Percentiles rank a stretch among this genome's conserved stretches.
These are phyloP conservation scores for Microsporum ferrugineum DNA, from an alignment of 2,329 filamentous ascomycete genomes.

Conservation along the genomic window DNA sequence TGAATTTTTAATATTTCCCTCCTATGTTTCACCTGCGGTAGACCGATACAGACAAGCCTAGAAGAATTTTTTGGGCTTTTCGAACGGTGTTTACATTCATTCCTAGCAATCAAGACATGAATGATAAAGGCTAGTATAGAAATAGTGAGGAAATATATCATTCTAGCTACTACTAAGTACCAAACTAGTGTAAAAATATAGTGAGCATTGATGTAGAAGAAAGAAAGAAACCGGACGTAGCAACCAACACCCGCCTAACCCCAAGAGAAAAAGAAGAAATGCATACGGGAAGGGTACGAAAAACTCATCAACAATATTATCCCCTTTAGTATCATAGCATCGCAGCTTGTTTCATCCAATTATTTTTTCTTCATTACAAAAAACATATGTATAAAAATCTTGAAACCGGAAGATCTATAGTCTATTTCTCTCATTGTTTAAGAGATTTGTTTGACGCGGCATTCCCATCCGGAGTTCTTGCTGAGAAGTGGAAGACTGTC, in stretches of 20 bases:
- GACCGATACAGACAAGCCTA: too few species aligned
- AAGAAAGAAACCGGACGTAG: not conserved
- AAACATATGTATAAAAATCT: not conserved
- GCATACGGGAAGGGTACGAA: not conserved
- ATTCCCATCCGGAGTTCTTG: conserved; percentile 77
- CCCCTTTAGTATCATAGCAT: not conserved
- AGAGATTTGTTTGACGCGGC: conserved; percentile 66
- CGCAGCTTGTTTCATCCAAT: not conserved
- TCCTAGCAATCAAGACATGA: not conserved
- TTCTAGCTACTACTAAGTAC: not conserved
- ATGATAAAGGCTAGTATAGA: too few species aligned
- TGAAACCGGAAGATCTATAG: not conserved
- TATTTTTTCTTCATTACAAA: not conserved
- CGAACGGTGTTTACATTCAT: not conserved
- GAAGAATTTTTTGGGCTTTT: not conserved
- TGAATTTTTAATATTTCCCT: too few species aligned
- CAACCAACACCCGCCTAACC: not conserved
- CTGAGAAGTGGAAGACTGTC: conserved; percentile 69
- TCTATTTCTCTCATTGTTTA: conserved; percentile 26
- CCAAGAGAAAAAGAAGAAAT: not conserved
- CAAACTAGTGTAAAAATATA: not conserved
- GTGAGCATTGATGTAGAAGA: not conserved
- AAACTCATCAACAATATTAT: not conserved
- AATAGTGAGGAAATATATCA: not conserved
- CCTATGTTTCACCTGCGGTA: too few species aligned